Base-by-base conservation (phyloP, 352 stramenopile genomes). In the Globisporangium iwayamae region DNA sequence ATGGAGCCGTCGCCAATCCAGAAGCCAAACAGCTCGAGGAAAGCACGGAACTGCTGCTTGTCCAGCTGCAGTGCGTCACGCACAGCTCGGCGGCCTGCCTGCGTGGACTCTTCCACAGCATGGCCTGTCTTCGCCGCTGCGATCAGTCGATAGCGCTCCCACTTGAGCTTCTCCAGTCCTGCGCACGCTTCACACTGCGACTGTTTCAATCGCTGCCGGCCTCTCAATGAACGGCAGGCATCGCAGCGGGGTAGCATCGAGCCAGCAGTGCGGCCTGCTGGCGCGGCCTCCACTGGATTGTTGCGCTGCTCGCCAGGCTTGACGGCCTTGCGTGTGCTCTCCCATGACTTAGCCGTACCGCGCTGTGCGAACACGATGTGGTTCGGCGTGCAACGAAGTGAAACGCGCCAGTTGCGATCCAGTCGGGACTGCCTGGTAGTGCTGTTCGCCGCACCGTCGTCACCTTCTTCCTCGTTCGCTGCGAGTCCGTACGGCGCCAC, bases 311-410 rank as follows among this genome's bases (percentile, higher is more conserved):
- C 30, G 51, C 51, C 30, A 43, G 51, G 30, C 38, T 51, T 30
- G 38, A 51, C 41, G 36, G 39, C 6, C 53, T n/a, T 36, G 36
- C 10, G n/a, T 36, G 53, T 59, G 53, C 34, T 59, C 56, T 62
- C 56, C 56, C 56, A 62, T 25, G 43, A 41, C 16, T 22, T 38
- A 20, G 56, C 41, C 28, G 56, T 62, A n/a, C 56, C 56, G 30
- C 56, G 56, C 43, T 62, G 56, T 30, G 56, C 56, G 32, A 62
- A 62, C 25, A 62, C 56, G 43, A 62, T 32, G 56, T 62, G 56
- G 25, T 62, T n/a, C 45, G 56, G 56, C 56, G 56, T 62, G 30
- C 56, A 62, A 18, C 56, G 56, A 25, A 62, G 41, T 25, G 56
- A 62, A 28, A 62, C 56, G 9, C 34, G 25, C 39, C 28, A 51